Base-by-base conservation (phyloP, 192 early-diverging fungal genomes). In the Coemansia sp. region DNA sequence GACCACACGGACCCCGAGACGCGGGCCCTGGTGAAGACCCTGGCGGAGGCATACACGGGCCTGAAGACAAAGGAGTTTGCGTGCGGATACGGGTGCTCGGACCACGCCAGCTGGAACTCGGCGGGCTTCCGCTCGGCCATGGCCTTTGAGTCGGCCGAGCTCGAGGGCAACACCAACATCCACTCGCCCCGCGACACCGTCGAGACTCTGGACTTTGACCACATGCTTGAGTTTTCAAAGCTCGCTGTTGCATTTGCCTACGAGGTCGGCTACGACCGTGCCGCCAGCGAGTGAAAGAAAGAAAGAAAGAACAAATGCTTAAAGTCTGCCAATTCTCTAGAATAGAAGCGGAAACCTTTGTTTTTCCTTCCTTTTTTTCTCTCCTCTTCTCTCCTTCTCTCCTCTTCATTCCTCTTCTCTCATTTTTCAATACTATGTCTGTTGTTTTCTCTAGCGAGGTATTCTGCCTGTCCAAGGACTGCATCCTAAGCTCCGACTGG, bases 31-130 rank as follows among this genome's bases (percentile, higher is more conserved):
- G 80, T 94, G 38, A 84, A 85, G 59, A 35, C 67, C 36, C 61
- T 94, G 64, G 86, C 87, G 2, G 81, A 82, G 0, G 66, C 63
- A 12, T 97, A 98, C 71, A 87, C 86, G 42, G 62, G 65, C n/a
- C 85, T 95, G 35, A 76, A 87, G 53, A 89, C 87, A 17, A 74
- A 64, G 6, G 82, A 91, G 67, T 93, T 93, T 35, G 83, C 88
- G 60, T 98, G 97, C 77, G 95, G 97, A 19, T 98, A 93, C 77
- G 91, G 80, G 49, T 92, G 88, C 79, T 90, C 90, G 54, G 96
- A 98, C 81, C 94, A 98, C 73, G 94, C 94, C 6, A 91, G 91
- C 29, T 98, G 95, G 95, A 86, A 85, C 62, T 88, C 91, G 67
- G 87, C 88, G n/a, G 96, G 95, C 1, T 95, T 86, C 83, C 90